Conservation (phyloP, 1,139 yeast species). For the Schizosaccharomyces versatilis region DNA sequence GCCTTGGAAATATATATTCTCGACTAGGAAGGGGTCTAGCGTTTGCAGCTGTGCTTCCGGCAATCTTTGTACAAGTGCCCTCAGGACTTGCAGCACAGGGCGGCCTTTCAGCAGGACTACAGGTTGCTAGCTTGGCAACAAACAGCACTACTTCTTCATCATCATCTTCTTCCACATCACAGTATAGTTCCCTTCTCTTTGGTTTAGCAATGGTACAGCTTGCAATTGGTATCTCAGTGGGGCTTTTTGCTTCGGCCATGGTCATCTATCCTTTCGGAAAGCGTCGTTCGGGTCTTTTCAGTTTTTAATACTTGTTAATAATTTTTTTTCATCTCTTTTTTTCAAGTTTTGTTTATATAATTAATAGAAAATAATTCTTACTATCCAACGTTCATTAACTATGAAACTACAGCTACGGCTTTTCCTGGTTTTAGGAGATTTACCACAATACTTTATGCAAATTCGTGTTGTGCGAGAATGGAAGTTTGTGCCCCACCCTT, state of each 20-base stretch:
- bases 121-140: conserved; percentile 28
- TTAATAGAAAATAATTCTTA: too few species aligned
- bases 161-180: conserved; percentile 6
- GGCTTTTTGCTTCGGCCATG: conserved; percentile 73
- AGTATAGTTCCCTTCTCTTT: conserved; percentile 15
- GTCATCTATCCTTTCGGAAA: conserved; percentile 32
- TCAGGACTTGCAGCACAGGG: conserved; percentile 84
- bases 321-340: too few species aligned
- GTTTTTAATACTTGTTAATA: background rate
- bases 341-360: too few species aligned
- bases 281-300: background rate
- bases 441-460: too few species aligned
- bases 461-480: too few species aligned
- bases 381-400: too few species aligned
- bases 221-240: conserved; percentile 81
- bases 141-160: conserved; percentile 4
- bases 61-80: conserved; percentile 84
- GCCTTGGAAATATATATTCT: conserved; percentile 73
- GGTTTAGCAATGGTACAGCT: conserved; percentile 86
- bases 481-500: too few species aligned
- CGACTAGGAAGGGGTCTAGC: conserved; percentile 41
- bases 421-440: too few species aligned
- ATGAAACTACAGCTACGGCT: too few species aligned
- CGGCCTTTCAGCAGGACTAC: conserved; percentile 56
- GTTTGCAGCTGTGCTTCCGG: conserved; percentile 87